These are phyloP conservation scores for Oryza punctata DNA, from an alignment of 176 grass and related monocot species.

Conservation along the genomic window DNA sequence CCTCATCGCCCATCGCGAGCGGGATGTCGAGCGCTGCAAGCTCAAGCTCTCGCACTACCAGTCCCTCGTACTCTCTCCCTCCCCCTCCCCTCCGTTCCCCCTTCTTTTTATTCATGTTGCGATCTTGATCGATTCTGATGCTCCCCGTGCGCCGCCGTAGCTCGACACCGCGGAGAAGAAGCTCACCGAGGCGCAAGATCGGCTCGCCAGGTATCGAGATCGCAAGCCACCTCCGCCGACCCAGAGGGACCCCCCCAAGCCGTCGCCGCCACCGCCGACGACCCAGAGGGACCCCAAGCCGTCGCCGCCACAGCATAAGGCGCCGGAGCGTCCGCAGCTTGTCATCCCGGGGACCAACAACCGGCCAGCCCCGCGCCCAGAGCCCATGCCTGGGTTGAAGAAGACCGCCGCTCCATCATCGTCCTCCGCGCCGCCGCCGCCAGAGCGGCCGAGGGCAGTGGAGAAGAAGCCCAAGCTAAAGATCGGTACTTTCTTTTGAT, in stretches of 20 bases:
- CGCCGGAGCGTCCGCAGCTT: slow-evolving; percentile 54
- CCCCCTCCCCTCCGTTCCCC: background rate
- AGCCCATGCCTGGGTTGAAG: slow-evolving; percentile 38
- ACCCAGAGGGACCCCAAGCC: background rate
- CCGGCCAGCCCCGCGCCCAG: background rate
- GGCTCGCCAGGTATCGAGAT: slow-evolving; percentile 41
- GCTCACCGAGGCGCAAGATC: slow-evolving; percentile 51
- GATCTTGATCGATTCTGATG: slow-evolving; percentile 22
- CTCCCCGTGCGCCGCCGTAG: slow-evolving; percentile 34
- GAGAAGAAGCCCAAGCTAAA: slow-evolving; percentile 68
- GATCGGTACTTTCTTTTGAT: slow-evolving; percentile 43
- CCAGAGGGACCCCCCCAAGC: slow-evolving; percentile 19
- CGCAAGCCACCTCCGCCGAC: slow-evolving; percentile 4
- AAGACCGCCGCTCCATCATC: slow-evolving; percentile 31
- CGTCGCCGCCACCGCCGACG: background rate
- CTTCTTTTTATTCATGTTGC: background rate
- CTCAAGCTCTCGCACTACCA: slow-evolving; percentile 56
- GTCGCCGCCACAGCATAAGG: slow-evolving; percentile 17
- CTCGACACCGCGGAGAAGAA: slow-evolving; percentile 61
- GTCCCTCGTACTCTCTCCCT: slow-evolving; percentile 24
- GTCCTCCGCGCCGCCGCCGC: background rate
- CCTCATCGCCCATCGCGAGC: slow-evolving; percentile 46
- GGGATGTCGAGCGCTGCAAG: slow-evolving; percentile 46
- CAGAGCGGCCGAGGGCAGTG: slow-evolving; percentile 33
- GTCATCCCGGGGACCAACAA: slow-evolving; percentile 51